Evolutionary conservation across 208 protist genomes (phyloP), one percentile per base, ranked within the genome.

Genomic region (Blastocrithidia nonstop): DNA sequence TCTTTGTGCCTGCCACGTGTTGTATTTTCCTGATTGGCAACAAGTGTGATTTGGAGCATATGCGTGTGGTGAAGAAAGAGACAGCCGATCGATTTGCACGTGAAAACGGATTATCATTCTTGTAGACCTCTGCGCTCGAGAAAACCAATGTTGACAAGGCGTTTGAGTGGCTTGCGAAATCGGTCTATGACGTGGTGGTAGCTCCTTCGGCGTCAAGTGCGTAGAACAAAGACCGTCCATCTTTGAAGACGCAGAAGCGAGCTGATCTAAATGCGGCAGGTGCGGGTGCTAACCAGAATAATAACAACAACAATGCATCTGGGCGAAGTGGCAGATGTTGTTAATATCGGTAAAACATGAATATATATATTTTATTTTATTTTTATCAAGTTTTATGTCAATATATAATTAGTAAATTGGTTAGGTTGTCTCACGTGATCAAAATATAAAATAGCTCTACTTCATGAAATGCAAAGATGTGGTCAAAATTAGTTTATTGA

Each of bases 21-120:
- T 95, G 95, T 29, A 97, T 98, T 57, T 96, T 98, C 68, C 77
- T 99, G 5, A 95, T 99, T 35, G 97, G 97, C 38, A 99, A 99
- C 79, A 99, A 99, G 69, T 91, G 76, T 54, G 90, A 96, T 61
- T 56, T 95, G 21, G 72, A 88, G 54, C 76, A 94, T 60, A 61
- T 94, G 44, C 76, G 89, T 22, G 71, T 81, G 24, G 82, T 96
- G 26, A 88, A 97, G 56, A 87, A 87, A 35, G 96, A 98, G 53
- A 83, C 93, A 19, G 95, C 94, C 8, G 92, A 96, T 25, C 70
- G 57, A 32, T 98, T 97, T 62, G 94, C 95, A 7, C 80, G 92
- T 28, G 84, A 98, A 61, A 84, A 98, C 47, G 79, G 81, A 37
- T 67, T 99, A 0, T 89, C 76, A 16, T 99, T 99, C 63, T 94